Evolutionary conservation across 2,329 filamentous ascomycete genomes (phyloP).

Genomic region (Aureobasidium sp.): DNA sequence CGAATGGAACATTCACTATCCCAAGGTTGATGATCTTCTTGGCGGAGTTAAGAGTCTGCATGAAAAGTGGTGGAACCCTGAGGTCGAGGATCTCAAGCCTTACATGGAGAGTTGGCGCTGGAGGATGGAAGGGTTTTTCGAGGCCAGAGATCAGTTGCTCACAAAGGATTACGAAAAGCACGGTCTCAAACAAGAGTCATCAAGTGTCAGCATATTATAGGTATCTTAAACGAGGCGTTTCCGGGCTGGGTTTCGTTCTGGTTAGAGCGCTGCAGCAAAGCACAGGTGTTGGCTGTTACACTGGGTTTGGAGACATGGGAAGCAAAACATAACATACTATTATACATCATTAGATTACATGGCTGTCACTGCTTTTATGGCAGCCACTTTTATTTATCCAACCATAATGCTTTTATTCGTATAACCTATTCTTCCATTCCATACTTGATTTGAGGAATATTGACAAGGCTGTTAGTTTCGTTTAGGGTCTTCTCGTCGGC

Average conservation of each 20-base stretch:
- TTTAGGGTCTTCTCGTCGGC: neutral
- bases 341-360: neutral
- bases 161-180: constrained; percentile 5
- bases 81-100: constrained; percentile 26
- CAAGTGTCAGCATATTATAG: neutral
- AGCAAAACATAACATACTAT: neutral
- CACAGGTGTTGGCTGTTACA: neutral
- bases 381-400: neutral
- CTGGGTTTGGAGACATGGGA: neutral
- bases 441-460: neutral
- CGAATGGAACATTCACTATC: constrained; percentile 34
- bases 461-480: neutral
- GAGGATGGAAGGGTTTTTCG: constrained; percentile 32
- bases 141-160: constrained; percentile 24
- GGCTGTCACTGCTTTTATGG: neutral
- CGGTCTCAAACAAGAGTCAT: neutral
- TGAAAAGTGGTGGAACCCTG: constrained; percentile 35
- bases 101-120: constrained; percentile 28
- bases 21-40: constrained; percentile 30
- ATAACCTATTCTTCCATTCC: neutral
- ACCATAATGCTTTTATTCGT: constrained; percentile 4
- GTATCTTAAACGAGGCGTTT: neutral
- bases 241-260: neutral
- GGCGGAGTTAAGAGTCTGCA: constrained; percentile 32
- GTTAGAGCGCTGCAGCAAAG: neutral